A percentile compares a stretch with the other conserved stretches of the same genome.
phyloP scores from a whole-genome alignment of 73 alveolate species.

The Tetrahymena thermophila region DNA sequence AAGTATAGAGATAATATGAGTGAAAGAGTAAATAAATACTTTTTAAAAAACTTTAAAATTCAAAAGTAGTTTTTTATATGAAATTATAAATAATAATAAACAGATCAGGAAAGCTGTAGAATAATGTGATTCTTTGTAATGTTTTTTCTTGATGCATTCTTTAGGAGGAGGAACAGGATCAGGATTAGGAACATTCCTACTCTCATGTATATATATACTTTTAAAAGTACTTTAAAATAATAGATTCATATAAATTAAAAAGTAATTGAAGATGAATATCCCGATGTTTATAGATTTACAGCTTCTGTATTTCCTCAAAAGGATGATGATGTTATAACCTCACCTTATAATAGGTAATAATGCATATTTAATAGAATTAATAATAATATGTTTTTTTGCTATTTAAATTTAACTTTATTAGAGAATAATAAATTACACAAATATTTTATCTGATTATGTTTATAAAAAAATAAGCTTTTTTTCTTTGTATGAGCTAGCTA shows the following conservation, averaged over 20 bases:
- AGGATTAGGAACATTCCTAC: constrained; percentile 96
- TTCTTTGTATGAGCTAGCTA: constrained; percentile 88
- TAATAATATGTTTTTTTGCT: too few species aligned
- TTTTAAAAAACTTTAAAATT: not conserved
- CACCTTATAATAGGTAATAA: constrained; percentile 88
- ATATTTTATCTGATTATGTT: too few species aligned
- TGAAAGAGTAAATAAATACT: constrained; percentile 59
- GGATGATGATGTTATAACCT: constrained; percentile 98
- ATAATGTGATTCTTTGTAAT: constrained; percentile 96
- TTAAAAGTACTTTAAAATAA: not conserved
- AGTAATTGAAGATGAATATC: constrained; percentile 83
- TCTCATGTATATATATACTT: constrained; percentile 37
- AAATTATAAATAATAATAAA: not conserved
- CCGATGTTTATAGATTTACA: constrained; percentile 93
- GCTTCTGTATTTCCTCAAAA: constrained; percentile 98
- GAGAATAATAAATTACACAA: too few species aligned
- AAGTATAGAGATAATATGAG: constrained; percentile 66
- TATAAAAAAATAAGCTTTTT: constrained; percentile 53
- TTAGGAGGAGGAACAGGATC: constrained; percentile 99
- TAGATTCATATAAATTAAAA: not conserved
- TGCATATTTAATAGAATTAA: too few species aligned
- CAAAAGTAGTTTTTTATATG: not conserved
- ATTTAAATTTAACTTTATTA: too few species aligned
- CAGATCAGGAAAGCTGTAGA: constrained; percentile 82
- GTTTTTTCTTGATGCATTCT: constrained; percentile 95